Percentiles rank a stretch among this genome's conserved stretches.
phyloP scores from a whole-genome alignment of 768 basidiomycete genomes.

The Daedaleopsis sinensis region DNA sequence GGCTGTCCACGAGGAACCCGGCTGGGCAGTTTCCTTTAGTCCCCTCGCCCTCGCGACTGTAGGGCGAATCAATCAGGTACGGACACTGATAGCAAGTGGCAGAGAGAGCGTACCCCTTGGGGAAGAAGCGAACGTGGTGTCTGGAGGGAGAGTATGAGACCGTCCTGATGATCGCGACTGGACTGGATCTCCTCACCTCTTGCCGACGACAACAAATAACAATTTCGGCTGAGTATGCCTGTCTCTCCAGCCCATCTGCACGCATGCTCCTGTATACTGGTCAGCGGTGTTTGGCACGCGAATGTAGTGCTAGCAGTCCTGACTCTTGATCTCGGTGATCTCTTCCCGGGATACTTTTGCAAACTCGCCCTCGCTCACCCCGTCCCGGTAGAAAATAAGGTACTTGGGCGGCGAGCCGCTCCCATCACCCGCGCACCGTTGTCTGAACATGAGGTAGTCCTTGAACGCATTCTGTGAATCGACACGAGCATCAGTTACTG shows the following conservation, averaged over 20 bases:
- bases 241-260: conserved; percentile 20
- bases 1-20: conserved; percentile 51
- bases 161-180: no score
- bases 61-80: background rate
- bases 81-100: background rate
- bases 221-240: conserved; percentile 37
- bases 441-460: background rate
- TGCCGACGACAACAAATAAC: conserved; percentile 63
- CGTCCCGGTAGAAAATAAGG: conserved; percentile 41
- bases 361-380: conserved; percentile 58
- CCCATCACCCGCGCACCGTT: background rate
- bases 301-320: no score
- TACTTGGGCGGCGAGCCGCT: conserved; percentile 6
- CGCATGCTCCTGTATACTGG: conserved; percentile 25
- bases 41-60: conserved; percentile 5
- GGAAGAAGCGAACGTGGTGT: conserved; percentile 58
- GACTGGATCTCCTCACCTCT: conserved; percentile 39
- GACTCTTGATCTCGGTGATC: conserved; percentile 47
- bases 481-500: background rate
- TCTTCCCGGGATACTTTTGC: conserved; percentile 43
- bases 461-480: background rate
- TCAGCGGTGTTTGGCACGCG: background rate
- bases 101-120: conserved; percentile 19
- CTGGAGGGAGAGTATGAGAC: conserved; percentile 34
- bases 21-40: conserved; percentile 52